Conservation (phyloP, 2,329 filamentous ascomycete genomes). For the Colletotrichum incanum region DNA sequence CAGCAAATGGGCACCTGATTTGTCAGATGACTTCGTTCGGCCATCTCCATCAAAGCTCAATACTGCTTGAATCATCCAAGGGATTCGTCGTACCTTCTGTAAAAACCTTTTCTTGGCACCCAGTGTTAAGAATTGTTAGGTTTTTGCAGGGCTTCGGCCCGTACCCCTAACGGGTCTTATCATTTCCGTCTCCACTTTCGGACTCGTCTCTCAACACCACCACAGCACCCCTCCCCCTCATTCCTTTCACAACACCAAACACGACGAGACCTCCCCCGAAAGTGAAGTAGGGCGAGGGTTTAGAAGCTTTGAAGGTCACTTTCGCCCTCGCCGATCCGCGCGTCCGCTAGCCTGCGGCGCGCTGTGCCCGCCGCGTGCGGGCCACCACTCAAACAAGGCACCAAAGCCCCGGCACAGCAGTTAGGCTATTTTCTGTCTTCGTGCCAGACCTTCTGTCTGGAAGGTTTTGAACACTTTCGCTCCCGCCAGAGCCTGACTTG, state of each 20-base stretch:
- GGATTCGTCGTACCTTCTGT: too few species aligned
- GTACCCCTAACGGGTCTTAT: slow-evolving; percentile 7
- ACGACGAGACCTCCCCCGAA: slow-evolving; percentile 12
- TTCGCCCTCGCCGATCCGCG: slow-evolving; percentile 6
- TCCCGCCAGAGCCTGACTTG: slow-evolving; percentile 9
- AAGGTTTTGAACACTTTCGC: slow-evolving; percentile 5
- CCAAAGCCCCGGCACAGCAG: slow-evolving; percentile 6
- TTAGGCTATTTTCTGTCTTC: background rate
- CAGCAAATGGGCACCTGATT: too few species aligned
- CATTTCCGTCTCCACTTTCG: slow-evolving; percentile 6
- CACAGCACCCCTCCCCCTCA: background rate
- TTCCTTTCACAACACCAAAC: slow-evolving; percentile 7
- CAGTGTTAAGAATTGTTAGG: slow-evolving; percentile 7
- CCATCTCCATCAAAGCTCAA: too few species aligned
- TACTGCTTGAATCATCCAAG: too few species aligned
- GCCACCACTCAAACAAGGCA: slow-evolving; percentile 1
- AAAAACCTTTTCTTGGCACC: slow-evolving; percentile 2
- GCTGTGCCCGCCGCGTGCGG: background rate
- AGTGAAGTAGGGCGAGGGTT: slow-evolving; percentile 11
- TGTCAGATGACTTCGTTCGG: too few species aligned
- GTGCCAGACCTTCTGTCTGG: background rate
- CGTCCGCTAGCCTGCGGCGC: slow-evolving; percentile 7
- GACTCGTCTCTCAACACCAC: slow-evolving; percentile 5
- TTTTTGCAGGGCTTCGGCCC: slow-evolving; percentile 7
- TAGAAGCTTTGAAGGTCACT: slow-evolving; percentile 16